Percentiles rank a stretch among this genome's conserved stretches.
Conservation (phyloP, 208 protist genomes). For the Borovskyia barvae region DNA sequence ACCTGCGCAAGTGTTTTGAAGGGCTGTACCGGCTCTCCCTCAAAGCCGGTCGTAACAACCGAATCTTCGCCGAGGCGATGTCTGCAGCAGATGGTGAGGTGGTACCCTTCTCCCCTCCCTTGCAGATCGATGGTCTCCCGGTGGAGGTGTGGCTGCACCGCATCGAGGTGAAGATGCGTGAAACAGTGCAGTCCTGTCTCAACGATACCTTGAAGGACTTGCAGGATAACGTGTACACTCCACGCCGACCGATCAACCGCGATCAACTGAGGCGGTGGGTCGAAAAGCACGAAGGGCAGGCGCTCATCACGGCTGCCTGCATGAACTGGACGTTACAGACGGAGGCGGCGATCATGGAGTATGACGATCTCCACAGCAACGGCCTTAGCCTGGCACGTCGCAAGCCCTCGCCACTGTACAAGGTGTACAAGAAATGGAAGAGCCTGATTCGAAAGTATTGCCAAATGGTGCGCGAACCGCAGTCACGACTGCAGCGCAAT, state of each 20-base stretch:
- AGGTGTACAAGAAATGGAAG: slow-evolving; percentile 95
- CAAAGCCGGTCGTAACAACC: slow-evolving; percentile 61
- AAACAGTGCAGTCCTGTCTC: slow-evolving; percentile 86
- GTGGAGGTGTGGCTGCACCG: slow-evolving; percentile 94
- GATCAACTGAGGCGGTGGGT: slow-evolving; percentile 90
- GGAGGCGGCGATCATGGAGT: slow-evolving; percentile 88
- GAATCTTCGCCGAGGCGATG: slow-evolving; percentile 85
- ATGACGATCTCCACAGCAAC: slow-evolving; percentile 75
- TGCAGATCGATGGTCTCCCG: slow-evolving; percentile 87
- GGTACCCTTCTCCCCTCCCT: slow-evolving; percentile 86
- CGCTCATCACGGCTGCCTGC: slow-evolving; percentile 94
- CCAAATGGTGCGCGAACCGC: slow-evolving; percentile 92
- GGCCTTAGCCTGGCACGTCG: slow-evolving; percentile 81
- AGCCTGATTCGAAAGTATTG: slow-evolving; percentile 94
- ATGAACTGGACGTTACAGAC: slow-evolving; percentile 96
- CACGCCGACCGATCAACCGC: slow-evolving; percentile 62
- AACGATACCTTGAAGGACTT: slow-evolving; percentile 78
- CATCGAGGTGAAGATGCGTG: slow-evolving; percentile 93
- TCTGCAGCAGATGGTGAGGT: slow-evolving; percentile 91
- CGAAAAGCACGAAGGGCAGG: slow-evolving; percentile 90
- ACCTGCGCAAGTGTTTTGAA: slow-evolving; percentile 98
- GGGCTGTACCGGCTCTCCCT: slow-evolving; percentile 91
- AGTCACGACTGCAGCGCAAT: slow-evolving; percentile 91
- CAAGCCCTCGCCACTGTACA: slow-evolving; percentile 90
- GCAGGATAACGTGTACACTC: slow-evolving; percentile 79